phyloP scores from a whole-genome alignment of 2,329 filamentous ascomycete species.

The Incumbomyces delicatus region DNA sequence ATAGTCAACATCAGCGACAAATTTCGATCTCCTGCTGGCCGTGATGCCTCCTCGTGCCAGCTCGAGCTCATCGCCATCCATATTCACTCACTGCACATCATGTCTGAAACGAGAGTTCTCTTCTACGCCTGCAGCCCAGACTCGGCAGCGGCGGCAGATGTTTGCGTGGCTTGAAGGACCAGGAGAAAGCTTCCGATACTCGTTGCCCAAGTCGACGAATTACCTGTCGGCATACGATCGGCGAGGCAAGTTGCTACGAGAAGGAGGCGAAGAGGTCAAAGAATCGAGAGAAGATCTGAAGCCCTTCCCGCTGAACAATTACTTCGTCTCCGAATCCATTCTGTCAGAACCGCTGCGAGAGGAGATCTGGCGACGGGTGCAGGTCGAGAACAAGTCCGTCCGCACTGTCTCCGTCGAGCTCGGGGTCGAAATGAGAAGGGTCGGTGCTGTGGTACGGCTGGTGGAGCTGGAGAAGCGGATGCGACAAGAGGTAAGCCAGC shows the following conservation, averaged over 20 bases:
- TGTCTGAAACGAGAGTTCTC: conserved; percentile 19
- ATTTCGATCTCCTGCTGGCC: neutral
- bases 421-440: conserved; percentile 69
- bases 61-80: conserved; percentile 14
- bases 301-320: conserved; percentile 65
- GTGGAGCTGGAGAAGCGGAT: conserved; percentile 78
- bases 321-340: conserved; percentile 62
- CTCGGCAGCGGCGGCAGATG: conserved; percentile 45
- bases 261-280: neutral
- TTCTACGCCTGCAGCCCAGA: conserved; percentile 26
- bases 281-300: conserved; percentile 23
- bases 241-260: conserved; percentile 38
- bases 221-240: conserved; percentile 46
- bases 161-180: conserved; percentile 51
- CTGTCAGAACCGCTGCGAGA: conserved; percentile 64
- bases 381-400: conserved; percentile 55
- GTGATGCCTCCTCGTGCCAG: conserved; percentile 10
- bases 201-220: conserved; percentile 43
- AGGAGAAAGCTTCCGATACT: conserved; percentile 39
- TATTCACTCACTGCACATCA: conserved; percentile 19
- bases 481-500: conserved; percentile 58
- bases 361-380: conserved; percentile 62
- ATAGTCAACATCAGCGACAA: no score
- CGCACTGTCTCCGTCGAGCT: conserved; percentile 68
- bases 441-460: conserved; percentile 74